Conservation (phyloP, 2,329 filamentous ascomycete genomes). For the Monascus ruber region DNA sequence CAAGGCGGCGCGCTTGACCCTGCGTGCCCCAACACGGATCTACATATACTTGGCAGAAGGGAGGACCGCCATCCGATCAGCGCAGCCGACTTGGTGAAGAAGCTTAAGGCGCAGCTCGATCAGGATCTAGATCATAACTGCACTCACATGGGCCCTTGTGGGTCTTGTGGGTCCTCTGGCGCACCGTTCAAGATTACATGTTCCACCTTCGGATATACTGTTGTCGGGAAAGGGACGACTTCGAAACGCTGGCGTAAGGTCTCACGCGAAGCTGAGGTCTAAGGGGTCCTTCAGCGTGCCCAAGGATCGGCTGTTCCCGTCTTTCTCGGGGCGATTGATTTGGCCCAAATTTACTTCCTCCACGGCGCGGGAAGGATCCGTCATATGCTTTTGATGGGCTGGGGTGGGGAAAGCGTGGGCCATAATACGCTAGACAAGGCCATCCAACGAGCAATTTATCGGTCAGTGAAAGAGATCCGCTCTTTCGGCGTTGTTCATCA, state of each 20-base stretch:
- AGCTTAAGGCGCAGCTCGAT: slow-evolving; percentile 17
- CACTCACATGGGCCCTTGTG: slow-evolving; percentile 15
- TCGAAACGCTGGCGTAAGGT: slow-evolving; percentile 11
- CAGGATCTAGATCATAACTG: slow-evolving; percentile 15
- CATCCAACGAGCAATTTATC: slow-evolving; percentile 2
- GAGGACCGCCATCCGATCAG: slow-evolving; percentile 7
- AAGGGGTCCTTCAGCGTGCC: slow-evolving; percentile 9
- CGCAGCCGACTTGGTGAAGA: slow-evolving; percentile 7
- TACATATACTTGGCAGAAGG: slow-evolving; percentile 5
- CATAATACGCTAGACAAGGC: slow-evolving; percentile 1
- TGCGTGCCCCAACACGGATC: slow-evolving; percentile 14
- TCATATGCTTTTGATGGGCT: slow-evolving; percentile 20
- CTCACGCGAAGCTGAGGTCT: slow-evolving; percentile 13
- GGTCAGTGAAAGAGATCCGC: slow-evolving; percentile 6
- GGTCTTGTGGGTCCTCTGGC: slow-evolving; percentile 11
- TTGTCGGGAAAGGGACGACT: slow-evolving; percentile 18
- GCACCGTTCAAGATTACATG: slow-evolving; percentile 20
- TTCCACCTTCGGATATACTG: slow-evolving; percentile 10
- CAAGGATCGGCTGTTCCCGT: slow-evolving; percentile 18
- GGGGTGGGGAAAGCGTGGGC: slow-evolving; percentile 9
- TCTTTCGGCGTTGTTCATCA: slow-evolving; percentile 3
- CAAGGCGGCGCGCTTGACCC: slow-evolving; percentile 9
- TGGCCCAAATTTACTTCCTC: slow-evolving; percentile 12
- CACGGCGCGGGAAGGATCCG: slow-evolving; percentile 12
- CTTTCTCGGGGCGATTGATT: slow-evolving; percentile 14